phyloP scores from a whole-genome alignment of 345 rosid genomes.

The Dipteronia sinensis region DNA sequence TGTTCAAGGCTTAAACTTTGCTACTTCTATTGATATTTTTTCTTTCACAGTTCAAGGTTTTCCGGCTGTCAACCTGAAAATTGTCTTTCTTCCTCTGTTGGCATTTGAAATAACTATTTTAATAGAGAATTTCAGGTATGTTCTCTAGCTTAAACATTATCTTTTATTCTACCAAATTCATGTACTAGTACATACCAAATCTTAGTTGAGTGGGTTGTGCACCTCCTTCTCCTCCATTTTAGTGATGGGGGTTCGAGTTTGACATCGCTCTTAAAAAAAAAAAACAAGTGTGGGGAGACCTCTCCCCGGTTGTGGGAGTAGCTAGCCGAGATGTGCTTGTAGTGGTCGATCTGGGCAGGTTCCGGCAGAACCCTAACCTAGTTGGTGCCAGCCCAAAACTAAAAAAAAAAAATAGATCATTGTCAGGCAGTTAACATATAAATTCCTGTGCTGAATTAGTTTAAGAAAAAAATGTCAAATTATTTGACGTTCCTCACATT shows the following conservation, averaged over 20 bases:
- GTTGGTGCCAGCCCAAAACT: not conserved
- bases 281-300: not conserved
- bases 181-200: not conserved
- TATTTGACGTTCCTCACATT: not conserved
- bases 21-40: slow-evolving; percentile 13
- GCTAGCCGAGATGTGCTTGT: not conserved
- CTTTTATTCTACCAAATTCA: not conserved
- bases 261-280: not conserved
- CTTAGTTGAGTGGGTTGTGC: not conserved
- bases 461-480: not conserved
- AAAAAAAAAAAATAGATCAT: not conserved
- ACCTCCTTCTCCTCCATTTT: not conserved
- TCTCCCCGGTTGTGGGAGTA: not conserved
- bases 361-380: not conserved
- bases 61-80: slow-evolving; percentile 84
- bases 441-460: not conserved
- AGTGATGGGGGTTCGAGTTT: too few species aligned
- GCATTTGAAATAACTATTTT: slow-evolving; percentile 75
- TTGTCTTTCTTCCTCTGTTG: slow-evolving; percentile 82
- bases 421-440: not conserved
- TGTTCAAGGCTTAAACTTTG: slow-evolving; percentile 6
- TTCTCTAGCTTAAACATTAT: slow-evolving; percentile 2
- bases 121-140: slow-evolving; percentile 89
- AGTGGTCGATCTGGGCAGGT: not conserved
- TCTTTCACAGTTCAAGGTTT: slow-evolving; percentile 45